phyloP scores from a whole-genome alignment of 192 early-diverging fungal species.

The Rhizophagus clarus region DNA sequence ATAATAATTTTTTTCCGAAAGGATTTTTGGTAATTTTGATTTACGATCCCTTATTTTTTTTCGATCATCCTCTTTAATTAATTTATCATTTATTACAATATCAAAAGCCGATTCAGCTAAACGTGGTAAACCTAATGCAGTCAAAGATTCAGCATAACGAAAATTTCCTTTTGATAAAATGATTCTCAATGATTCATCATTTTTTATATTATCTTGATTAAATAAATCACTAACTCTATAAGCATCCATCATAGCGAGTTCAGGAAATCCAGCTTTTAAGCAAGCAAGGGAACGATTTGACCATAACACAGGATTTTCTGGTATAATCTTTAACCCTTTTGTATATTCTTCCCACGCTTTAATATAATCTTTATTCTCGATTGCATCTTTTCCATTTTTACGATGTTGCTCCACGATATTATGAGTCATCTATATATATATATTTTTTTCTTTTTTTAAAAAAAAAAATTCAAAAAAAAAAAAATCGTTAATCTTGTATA shows the following conservation, averaged over 20 bases:
- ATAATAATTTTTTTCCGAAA: neutral
- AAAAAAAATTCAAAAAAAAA: too few species aligned
- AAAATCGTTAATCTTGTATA: too few species aligned
- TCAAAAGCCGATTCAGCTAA: neutral
- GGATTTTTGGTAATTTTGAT: neutral
- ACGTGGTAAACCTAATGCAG: constrained; percentile 14
- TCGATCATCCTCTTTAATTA: neutral
- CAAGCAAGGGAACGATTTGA: constrained; percentile 9
- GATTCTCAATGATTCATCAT: neutral
- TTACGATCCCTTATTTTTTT: neutral
- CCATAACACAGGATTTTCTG: constrained; percentile 10
- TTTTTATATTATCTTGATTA: neutral
- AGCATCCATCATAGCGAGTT: constrained; percentile 17
- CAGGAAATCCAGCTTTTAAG: constrained; percentile 20
- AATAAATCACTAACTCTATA: constrained; percentile 11
- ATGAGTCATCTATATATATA: neutral
- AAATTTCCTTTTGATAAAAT: neutral
- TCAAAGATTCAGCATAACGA: constrained; percentile 25
- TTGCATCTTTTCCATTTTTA: neutral
- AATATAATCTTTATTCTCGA: constrained; percentile 2
- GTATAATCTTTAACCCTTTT: constrained; percentile 1
- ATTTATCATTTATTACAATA: neutral
- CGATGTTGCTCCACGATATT: neutral
- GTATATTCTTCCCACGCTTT: constrained; percentile 9
- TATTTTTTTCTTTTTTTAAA: too few species aligned